Conservation (phyloP, 2,329 filamentous ascomycete genomes). For the Knufia petricola region DNA sequence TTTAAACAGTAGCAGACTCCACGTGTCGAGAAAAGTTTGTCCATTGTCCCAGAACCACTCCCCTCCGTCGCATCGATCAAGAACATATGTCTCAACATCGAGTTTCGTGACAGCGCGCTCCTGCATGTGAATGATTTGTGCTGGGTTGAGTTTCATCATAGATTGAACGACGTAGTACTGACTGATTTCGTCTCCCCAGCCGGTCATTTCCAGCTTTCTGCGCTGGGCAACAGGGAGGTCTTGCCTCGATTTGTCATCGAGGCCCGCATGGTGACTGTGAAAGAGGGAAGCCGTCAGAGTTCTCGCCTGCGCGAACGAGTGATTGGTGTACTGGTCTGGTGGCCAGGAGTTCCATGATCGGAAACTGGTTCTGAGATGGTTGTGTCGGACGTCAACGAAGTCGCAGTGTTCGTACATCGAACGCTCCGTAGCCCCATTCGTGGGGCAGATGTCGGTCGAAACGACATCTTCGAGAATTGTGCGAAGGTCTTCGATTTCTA, state of each 20-base stretch:
- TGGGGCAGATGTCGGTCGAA: constrained; percentile 50
- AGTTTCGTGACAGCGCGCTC: constrained; percentile 48
- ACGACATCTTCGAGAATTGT: constrained; percentile 47
- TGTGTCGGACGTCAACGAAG: constrained; percentile 7
- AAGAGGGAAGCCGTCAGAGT: constrained; percentile 12
- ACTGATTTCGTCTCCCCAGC: constrained; percentile 55
- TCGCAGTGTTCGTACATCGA: constrained; percentile 10
- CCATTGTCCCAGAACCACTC: constrained; percentile 57
- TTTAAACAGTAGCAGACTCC: constrained; percentile 48
- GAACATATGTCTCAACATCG: constrained; percentile 47
- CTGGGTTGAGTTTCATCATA: constrained; percentile 54
- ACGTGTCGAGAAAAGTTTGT: constrained; percentile 51
- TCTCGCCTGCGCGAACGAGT: too few species aligned
- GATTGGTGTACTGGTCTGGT: constrained; percentile 7
- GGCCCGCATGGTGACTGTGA: constrained; percentile 12
- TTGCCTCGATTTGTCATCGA: constrained; percentile 10
- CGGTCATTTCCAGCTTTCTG: constrained; percentile 41
- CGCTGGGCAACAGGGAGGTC: constrained; percentile 31
- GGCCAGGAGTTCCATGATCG: constrained; percentile 10
- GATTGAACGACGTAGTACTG: constrained; percentile 57
- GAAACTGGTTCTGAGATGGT: constrained; percentile 9
- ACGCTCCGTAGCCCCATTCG: constrained; percentile 37
- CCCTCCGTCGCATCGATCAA: constrained; percentile 32
- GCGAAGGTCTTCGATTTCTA: constrained; percentile 51
- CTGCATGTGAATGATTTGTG: constrained; percentile 48